A percentile compares a stretch with the other conserved stretches of the same genome.
phyloP scores from a whole-genome alignment of 208 protist genomes.

The Naegleria gruberi region DNA sequence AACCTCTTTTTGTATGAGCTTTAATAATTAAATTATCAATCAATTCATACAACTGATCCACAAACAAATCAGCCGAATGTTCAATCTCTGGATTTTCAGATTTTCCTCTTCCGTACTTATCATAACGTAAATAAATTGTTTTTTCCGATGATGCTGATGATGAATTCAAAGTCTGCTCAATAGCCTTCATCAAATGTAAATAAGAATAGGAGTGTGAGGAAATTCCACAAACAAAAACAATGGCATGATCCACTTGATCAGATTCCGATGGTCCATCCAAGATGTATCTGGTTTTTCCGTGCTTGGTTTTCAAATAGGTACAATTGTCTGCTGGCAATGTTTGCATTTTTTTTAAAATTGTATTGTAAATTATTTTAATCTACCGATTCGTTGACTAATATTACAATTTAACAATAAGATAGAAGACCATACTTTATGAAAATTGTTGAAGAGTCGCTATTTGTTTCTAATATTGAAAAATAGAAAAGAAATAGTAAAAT shows the following conservation, averaged over 20 bases:
- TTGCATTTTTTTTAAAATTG: too few relatives aligned
- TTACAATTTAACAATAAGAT: too few relatives aligned
- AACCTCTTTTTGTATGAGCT: background rate
- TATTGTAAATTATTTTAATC: too few relatives aligned
- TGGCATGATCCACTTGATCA: background rate
- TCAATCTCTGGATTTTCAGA: background rate
- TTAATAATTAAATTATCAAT: background rate
- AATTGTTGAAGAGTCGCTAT: too few relatives aligned
- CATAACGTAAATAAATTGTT: background rate
- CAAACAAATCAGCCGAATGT: background rate
- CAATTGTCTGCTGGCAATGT: too few relatives aligned
- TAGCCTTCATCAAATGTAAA: background rate
- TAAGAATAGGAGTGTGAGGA: background rate
- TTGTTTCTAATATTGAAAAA: too few relatives aligned
- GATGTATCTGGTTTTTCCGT: slow-evolving; percentile 15
- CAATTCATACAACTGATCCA: slow-evolving; percentile 3
- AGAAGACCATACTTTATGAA: too few relatives aligned
- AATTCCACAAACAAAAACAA: background rate
- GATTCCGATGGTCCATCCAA: background rate
- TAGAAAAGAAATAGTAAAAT: too few relatives aligned
- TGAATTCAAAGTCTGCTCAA: background rate
- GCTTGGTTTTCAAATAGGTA: too few relatives aligned
- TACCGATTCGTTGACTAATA: too few relatives aligned
- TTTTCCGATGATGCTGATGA: background rate
- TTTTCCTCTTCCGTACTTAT: background rate